Evolutionary conservation across 83 land plant species (phyloP).

Genomic region (Thuja plicata): DNA sequence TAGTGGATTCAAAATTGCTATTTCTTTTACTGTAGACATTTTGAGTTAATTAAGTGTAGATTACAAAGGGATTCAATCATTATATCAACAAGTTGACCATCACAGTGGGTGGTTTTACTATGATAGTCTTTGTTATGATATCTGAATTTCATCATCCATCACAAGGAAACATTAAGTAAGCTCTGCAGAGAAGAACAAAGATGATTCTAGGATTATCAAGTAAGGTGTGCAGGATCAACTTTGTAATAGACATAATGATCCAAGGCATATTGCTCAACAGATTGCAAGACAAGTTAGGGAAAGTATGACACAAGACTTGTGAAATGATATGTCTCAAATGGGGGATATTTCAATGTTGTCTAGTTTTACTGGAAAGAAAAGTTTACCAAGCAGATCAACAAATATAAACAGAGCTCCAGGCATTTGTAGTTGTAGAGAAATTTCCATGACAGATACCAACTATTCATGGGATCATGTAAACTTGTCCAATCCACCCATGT

Average conservation of each 20-base stretch:
- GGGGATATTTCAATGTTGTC: neutral
- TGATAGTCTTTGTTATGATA: too few species aligned
- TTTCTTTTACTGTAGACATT: too few species aligned
- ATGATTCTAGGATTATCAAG: slow-evolving; percentile 13
- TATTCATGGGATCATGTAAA: neutral
- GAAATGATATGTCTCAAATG: slow-evolving; percentile 32
- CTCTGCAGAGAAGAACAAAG: slow-evolving; percentile 33
- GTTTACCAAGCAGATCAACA: neutral
- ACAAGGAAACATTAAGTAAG: too few species aligned
- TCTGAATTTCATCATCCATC: too few species aligned
- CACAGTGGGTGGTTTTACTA: too few species aligned
- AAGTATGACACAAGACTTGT: slow-evolving; percentile 40
- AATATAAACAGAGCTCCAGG: neutral
- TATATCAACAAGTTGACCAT: too few species aligned
- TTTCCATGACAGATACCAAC: neutral
- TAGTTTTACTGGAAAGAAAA: neutral
- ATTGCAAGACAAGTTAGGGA: slow-evolving; percentile 67
- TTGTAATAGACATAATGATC: slow-evolving; percentile 40
- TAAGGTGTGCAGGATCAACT: slow-evolving; percentile 41
- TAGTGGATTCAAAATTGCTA: too few species aligned
- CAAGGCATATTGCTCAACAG: slow-evolving; percentile 58
- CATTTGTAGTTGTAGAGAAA: neutral
- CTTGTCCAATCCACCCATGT: slow-evolving; percentile 22
- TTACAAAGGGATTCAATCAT: too few species aligned
- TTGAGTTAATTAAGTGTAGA: too few species aligned